A percentile compares a stretch with the other conserved stretches of the same genome.
Evolutionary conservation across 441 rosid species (phyloP).

Genomic region (Capsella rubella): DNA sequence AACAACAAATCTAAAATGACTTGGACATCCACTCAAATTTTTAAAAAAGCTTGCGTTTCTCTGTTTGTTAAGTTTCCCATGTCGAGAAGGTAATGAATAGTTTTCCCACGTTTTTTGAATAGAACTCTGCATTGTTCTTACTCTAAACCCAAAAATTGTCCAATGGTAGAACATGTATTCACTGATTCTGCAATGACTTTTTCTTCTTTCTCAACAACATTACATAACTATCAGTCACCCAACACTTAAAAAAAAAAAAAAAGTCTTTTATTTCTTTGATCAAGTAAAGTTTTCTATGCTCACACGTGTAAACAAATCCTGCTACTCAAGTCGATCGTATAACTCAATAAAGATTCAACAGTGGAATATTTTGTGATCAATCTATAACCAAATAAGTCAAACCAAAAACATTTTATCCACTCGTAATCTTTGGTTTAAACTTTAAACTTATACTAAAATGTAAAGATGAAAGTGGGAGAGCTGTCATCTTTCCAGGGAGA

Average conservation of each 20-base stretch:
- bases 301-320: not conserved
- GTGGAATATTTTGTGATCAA: not conserved
- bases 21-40: constrained; percentile 3
- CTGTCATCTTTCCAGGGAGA: constrained; percentile 8
- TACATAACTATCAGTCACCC: not conserved
- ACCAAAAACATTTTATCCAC: not conserved
- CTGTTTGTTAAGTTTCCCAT: not conserved
- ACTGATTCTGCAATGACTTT: constrained; percentile 1
- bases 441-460: not conserved
- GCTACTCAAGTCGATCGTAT: not conserved
- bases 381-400: constrained; percentile 8
- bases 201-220: not conserved
- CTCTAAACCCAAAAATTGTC: not conserved
- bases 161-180: constrained; percentile 14
- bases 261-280: not conserved
- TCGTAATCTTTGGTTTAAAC: not conserved
- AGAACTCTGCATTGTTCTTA: not conserved
- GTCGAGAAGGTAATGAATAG: not conserved
- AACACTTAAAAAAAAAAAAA: not conserved
- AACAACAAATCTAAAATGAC: constrained; percentile 3
- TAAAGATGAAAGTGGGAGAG: constrained; percentile 1
- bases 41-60: not conserved
- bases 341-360: not conserved
- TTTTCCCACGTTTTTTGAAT: not conserved
- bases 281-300: not conserved